phyloP scores from a whole-genome alignment of 176 grass and related monocot genomes.

The Zoysia japonica region DNA sequence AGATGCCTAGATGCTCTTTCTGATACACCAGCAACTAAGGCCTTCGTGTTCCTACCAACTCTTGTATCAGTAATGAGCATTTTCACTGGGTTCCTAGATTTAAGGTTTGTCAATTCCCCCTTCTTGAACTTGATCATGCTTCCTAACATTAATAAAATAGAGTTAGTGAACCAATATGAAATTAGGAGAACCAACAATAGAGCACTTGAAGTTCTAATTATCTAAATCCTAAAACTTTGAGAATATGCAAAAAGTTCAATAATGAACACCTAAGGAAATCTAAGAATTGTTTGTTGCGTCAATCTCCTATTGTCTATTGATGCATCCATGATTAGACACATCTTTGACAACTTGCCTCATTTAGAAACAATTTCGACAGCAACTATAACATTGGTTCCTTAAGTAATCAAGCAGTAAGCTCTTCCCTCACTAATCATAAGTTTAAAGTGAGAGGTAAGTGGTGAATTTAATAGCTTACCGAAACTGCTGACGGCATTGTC shows the following conservation, averaged over 20 bases:
- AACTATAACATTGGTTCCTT: neutral
- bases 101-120: conserved; percentile 59
- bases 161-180: conserved; percentile 17
- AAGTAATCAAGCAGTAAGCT: neutral
- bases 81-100: conserved; percentile 60
- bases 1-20: conserved; percentile 72
- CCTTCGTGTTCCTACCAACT: conserved; percentile 92
- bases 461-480: conserved; percentile 41
- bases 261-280: neutral
- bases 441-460: neutral
- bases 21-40: conserved; percentile 72
- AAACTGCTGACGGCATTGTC: conserved; percentile 84
- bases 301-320: neutral
- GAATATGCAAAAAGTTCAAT: neutral
- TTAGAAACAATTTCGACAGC: neutral
- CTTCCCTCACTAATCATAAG: neutral
- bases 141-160: conserved; percentile 42
- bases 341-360: conserved; percentile 13
- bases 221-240: neutral
- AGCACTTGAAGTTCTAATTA: neutral
- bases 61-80: conserved; percentile 92
- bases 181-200: neutral
- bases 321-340: neutral
- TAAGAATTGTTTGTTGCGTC: neutral
- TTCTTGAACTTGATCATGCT: conserved; percentile 93